phyloP scores from a whole-genome alignment of 352 stramenopile species.

The Pythium apleroticum region DNA sequence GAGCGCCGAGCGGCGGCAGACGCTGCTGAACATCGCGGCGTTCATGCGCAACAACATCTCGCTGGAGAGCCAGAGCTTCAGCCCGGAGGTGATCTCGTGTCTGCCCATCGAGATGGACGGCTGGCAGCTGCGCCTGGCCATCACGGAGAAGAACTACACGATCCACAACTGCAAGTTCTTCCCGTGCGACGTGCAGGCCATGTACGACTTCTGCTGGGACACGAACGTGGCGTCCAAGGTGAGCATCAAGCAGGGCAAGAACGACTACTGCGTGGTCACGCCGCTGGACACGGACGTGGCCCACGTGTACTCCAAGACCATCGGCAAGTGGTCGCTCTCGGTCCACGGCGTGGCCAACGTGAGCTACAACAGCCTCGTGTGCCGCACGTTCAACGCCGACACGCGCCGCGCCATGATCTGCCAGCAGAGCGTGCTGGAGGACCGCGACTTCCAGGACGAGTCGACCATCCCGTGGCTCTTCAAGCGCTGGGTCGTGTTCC shows the following conservation, averaged over 20 bases:
- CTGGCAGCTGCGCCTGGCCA: constrained; percentile 80
- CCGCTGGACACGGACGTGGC: constrained; percentile 70
- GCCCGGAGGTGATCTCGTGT: constrained; percentile 82
- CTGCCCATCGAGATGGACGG: constrained; percentile 87
- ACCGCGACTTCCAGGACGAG: constrained; percentile 82
- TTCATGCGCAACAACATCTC: constrained; percentile 84
- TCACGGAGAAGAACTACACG: constrained; percentile 88
- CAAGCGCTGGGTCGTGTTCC: constrained; percentile 88
- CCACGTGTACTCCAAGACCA: constrained; percentile 84
- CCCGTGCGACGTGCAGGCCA: constrained; percentile 66
- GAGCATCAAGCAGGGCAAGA: constrained; percentile 78
- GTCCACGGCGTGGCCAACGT: constrained; percentile 84
- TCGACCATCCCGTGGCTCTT: constrained; percentile 83
- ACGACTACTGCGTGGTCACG: constrained; percentile 81
- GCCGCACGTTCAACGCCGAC: constrained; percentile 51
- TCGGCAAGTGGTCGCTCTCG: constrained; percentile 79
- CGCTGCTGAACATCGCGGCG: constrained; percentile 68
- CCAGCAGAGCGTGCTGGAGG: constrained; percentile 81
- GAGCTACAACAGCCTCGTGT: constrained; percentile 87
- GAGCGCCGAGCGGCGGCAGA: constrained; percentile 58
- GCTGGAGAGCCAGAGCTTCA: constrained; percentile 81
- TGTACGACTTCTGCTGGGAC: constrained; percentile 89
- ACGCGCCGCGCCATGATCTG: constrained; percentile 73
- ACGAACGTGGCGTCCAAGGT: constrained; percentile 77
- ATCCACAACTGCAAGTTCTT: constrained; percentile 90